Conservation (phyloP, 352 stramenopile genomes). For the Pythium rhizo-oryzae region DNA sequence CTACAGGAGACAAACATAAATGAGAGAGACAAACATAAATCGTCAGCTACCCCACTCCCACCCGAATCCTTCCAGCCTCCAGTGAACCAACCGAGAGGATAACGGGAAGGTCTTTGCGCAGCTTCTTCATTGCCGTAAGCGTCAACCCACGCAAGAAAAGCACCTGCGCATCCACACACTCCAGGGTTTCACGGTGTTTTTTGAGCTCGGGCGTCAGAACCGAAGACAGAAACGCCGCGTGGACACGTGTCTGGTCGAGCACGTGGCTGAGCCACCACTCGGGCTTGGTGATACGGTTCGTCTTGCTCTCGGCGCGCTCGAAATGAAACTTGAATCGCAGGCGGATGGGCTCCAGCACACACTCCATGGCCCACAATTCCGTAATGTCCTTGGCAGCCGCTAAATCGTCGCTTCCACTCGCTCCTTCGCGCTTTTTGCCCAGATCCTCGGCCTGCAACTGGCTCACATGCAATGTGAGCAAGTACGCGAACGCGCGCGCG, state of each 20-base stretch:
- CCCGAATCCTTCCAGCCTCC: too few relatives aligned
- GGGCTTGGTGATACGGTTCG: conserved; percentile 75
- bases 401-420: background rate
- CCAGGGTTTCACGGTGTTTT: conserved; percentile 40
- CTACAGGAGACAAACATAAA: too few relatives aligned
- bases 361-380: conserved; percentile 70
- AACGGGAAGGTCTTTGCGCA: conserved; percentile 47
- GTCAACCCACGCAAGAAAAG: conserved; percentile 61
- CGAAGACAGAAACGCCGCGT: conserved; percentile 45
- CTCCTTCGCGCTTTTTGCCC: background rate
- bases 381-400: background rate
- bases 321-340: conserved; percentile 80
- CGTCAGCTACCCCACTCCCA: background rate
- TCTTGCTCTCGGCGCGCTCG: conserved; percentile 61
- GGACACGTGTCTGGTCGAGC: conserved; percentile 51
- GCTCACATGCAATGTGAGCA: conserved; percentile 61
- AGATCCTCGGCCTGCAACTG: conserved; percentile 31
- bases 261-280: conserved; percentile 76
- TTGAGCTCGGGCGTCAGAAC: conserved; percentile 54
- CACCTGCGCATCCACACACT: conserved; percentile 63
- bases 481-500: conserved; percentile 50
- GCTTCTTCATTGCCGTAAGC: conserved; percentile 44
- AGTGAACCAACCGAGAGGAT: conserved; percentile 38
- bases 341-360: conserved; percentile 54
- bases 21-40: too few relatives aligned